Evolutionary conservation across 1,139 yeast genomes (phyloP).

Genomic region (Diutina siamensis): DNA sequence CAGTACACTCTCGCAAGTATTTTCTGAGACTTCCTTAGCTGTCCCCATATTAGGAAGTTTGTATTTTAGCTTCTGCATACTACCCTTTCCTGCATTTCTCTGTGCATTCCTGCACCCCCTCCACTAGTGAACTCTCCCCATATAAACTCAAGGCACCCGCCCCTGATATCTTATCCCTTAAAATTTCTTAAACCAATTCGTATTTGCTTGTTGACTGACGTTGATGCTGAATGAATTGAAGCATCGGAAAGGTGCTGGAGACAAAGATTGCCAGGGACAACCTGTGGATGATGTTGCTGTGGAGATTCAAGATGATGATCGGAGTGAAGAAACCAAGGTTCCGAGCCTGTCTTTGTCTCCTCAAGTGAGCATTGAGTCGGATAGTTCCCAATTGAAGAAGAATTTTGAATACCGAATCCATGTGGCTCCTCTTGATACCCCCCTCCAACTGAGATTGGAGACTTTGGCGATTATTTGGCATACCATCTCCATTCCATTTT

Average conservation of each 20-base stretch:
- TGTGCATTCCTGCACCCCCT: not conserved
- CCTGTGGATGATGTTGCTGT: not conserved
- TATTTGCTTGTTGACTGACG: no score
- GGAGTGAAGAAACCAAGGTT: not conserved
- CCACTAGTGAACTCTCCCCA: no score
- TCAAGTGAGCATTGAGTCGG: not conserved
- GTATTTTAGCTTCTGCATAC: not conserved
- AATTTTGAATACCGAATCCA: conserved; percentile 12
- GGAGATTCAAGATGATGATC: not conserved
- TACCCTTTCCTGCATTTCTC: not conserved
- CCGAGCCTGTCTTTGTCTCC: not conserved
- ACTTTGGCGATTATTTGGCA: conserved; percentile 71
- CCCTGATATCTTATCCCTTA: no score
- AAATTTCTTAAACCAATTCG: no score
- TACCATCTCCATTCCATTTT: conserved; percentile 57
- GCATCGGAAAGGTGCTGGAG: not conserved
- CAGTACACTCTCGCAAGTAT: no score
- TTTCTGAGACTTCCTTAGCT: no score
- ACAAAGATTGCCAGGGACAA: not conserved
- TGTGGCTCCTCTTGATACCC: conserved; percentile 44
- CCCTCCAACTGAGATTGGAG: conserved; percentile 49
- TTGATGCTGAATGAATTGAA: not conserved
- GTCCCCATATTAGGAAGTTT: not conserved
- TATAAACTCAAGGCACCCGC: no score
- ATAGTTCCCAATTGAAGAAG: not conserved